A percentile compares a stretch with the other conserved stretches of the same genome.
phyloP scores from a whole-genome alignment of 1,139 yeast species.

The Sugiyamaella xylanicola region DNA sequence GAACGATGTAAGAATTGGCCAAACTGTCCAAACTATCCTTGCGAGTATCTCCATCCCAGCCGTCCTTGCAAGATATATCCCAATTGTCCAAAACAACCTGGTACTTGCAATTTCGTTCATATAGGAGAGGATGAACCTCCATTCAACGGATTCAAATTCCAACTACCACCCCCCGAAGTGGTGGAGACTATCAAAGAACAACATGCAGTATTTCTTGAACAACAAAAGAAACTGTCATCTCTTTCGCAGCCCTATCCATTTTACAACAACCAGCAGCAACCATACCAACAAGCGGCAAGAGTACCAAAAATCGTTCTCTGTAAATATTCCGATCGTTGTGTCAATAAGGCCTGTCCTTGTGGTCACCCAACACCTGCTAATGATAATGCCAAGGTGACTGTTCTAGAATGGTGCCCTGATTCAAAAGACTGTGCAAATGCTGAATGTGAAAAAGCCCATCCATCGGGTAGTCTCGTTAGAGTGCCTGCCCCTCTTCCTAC shows the following conservation, averaged over 20 bases:
- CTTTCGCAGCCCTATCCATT: not conserved
- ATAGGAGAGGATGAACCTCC: constrained; percentile 75
- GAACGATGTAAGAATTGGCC: constrained; percentile 77
- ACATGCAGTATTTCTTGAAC: constrained; percentile 7
- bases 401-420: constrained; percentile 74
- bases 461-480: constrained; percentile 56
- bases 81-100: constrained; percentile 75
- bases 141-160: constrained; percentile 23
- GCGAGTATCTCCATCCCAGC: constrained; percentile 79
- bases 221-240: constrained; percentile 3
- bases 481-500: constrained; percentile 34
- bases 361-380: constrained; percentile 92
- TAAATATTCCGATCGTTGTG: constrained; percentile 73
- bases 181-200: not conserved
- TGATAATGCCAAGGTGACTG: constrained; percentile 66
- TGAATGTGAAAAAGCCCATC: constrained; percentile 73
- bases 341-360: constrained; percentile 78
- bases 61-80: constrained; percentile 76
- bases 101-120: constrained; percentile 80
- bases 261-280: constrained; percentile 4
- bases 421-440: constrained; percentile 65
- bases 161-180: constrained; percentile 15
- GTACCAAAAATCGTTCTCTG: constrained; percentile 49
- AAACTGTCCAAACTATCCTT: constrained; percentile 64
- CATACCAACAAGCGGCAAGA: not conserved